Evolutionary conservation across 768 basidiomycete species (phyloP).

Genomic region (Lentinus brumalis): DNA sequence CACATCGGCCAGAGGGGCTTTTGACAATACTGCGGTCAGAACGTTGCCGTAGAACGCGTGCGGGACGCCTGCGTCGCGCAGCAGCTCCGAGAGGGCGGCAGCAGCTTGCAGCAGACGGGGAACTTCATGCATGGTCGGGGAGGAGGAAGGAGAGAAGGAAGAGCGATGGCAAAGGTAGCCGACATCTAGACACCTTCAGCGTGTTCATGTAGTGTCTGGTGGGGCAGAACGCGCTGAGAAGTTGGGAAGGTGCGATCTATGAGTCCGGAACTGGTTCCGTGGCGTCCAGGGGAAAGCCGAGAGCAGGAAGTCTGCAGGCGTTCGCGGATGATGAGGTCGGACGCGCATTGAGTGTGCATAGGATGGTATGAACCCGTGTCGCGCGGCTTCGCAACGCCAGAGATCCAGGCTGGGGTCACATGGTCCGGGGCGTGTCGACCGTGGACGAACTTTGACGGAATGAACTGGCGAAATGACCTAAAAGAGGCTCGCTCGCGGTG

Average conservation of each 20-base stretch:
- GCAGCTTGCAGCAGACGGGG: slow-evolving; percentile 79
- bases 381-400: not conserved
- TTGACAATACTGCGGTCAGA: slow-evolving; percentile 69
- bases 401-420: slow-evolving; percentile 16
- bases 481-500: not conserved
- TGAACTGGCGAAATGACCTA: slow-evolving; percentile 14
- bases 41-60: slow-evolving; percentile 84
- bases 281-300: slow-evolving; percentile 22
- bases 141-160: too few relatives aligned
- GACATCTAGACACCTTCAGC: slow-evolving; percentile 6
- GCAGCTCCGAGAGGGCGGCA: slow-evolving; percentile 66
- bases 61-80: slow-evolving; percentile 57
- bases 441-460: slow-evolving; percentile 15
- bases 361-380: slow-evolving; percentile 13
- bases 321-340: slow-evolving; percentile 14
- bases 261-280: slow-evolving; percentile 21
- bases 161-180: slow-evolving; percentile 38
- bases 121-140: slow-evolving; percentile 66
- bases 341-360: not conserved
- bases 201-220: slow-evolving; percentile 20
- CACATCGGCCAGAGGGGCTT: slow-evolving; percentile 67
- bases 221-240: slow-evolving; percentile 22
- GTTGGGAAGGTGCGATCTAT: slow-evolving; percentile 23
- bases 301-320: slow-evolving; percentile 2
- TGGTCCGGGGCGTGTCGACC: slow-evolving; percentile 5